Percentiles rank a stretch among this genome's conserved stretches.
phyloP scores from a whole-genome alignment of 164 flowering plant genomes.

The Kalanchoe fedtschenkoi region DNA sequence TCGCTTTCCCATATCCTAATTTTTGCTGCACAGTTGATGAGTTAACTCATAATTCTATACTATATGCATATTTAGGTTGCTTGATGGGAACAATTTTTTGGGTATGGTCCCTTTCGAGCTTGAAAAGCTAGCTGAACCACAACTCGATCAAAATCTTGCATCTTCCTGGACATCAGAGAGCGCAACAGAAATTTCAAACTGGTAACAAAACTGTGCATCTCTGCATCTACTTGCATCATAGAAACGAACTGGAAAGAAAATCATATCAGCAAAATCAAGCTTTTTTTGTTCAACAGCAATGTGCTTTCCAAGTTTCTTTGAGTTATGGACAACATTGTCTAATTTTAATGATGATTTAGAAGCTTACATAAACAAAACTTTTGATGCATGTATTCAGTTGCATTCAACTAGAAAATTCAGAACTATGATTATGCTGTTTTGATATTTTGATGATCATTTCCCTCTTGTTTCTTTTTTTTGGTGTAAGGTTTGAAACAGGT shows the following conservation, averaged over 20 bases:
- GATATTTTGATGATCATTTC: neutral
- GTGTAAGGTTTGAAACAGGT: constrained; percentile 5
- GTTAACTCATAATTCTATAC: neutral
- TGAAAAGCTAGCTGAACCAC: neutral
- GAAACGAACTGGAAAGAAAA: too few relatives aligned
- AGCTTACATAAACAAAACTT: too few relatives aligned
- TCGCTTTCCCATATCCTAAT: neutral
- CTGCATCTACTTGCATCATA: too few relatives aligned
- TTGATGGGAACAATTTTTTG: constrained; percentile 7
- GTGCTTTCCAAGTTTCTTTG: too few relatives aligned
- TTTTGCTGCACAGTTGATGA: neutral
- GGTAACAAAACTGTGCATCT: neutral
- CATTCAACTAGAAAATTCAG: too few relatives aligned
- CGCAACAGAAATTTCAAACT: constrained; percentile 5
- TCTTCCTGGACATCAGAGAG: neutral
- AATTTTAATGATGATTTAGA: too few relatives aligned
- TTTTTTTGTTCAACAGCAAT: too few relatives aligned
- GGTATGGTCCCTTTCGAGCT: constrained; percentile 1
- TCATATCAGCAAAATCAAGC: too few relatives aligned
- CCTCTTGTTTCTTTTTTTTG: neutral
- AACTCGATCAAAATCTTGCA: constrained; percentile 7
- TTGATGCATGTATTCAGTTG: too few relatives aligned
- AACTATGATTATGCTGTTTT: too few relatives aligned
- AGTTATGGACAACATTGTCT: too few relatives aligned
- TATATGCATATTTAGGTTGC: constrained; percentile 7